Evolutionary conservation across 2,329 filamentous ascomycete genomes (phyloP).

Genomic region (Herpotrichia juniperi): DNA sequence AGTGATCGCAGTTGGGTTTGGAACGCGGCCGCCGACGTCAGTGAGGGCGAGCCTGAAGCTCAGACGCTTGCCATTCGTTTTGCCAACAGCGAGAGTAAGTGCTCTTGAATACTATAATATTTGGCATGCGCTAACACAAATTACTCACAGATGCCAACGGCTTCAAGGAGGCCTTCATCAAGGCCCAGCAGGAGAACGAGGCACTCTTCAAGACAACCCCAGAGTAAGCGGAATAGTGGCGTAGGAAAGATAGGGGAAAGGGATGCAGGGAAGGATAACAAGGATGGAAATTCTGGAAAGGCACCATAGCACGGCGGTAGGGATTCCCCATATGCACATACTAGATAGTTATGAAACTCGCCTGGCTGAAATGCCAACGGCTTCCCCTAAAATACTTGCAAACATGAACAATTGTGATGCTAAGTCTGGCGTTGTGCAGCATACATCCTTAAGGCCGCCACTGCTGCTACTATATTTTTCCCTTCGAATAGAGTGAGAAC

Average conservation of each 20-base stretch:
- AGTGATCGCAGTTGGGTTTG: constrained; percentile 99
- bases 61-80: constrained; percentile 96
- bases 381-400: constrained; percentile 11
- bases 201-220: constrained; percentile 72
- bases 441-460: too few species aligned
- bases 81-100: constrained; percentile 90
- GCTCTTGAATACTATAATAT: neutral
- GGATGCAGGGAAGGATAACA: constrained; percentile 27
- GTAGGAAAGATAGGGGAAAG: constrained; percentile 7
- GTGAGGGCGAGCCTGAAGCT: constrained; percentile 95
- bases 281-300: constrained; percentile 30
- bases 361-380: constrained; percentile 21
- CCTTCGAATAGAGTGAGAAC: too few species aligned
- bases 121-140: constrained; percentile 36
- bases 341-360: constrained; percentile 41
- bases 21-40: constrained; percentile 97
- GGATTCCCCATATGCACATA: constrained; percentile 42
- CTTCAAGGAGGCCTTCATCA: constrained; percentile 97
- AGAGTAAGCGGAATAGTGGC: constrained; percentile 46
- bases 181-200: constrained; percentile 96
- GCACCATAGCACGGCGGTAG: constrained; percentile 37
- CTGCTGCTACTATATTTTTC: too few species aligned
- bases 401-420: neutral
- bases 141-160: constrained; percentile 77
- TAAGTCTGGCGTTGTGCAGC: too few species aligned